Base-by-base conservation (phyloP, 202 grass and related monocot species). In the Sporobolus alterniflorus region DNA sequence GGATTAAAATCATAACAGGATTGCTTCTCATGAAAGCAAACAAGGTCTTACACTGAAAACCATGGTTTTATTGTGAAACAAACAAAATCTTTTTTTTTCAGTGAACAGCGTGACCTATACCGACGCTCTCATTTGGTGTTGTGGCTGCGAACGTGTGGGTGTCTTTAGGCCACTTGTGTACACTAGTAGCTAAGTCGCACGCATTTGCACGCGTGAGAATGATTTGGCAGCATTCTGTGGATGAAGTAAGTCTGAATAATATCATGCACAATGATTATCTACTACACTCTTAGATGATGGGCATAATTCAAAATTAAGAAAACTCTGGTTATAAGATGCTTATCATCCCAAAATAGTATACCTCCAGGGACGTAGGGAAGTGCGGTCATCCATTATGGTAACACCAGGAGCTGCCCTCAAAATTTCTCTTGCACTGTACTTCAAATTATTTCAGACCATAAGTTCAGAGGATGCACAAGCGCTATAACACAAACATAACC, bases 381-480 rank as follows among this genome's bases (percentile, higher is more conserved):
- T 17, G 86, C 91, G 83, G 41, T 96, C 87, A 46, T 99, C 96
- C 62, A 89, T 75, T 89, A 99, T 92, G 26, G 84, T 75, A 64
- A 99, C 83, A 85, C 96, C 96, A 86, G 93, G 80, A 81, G 96
- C 91, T 80, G 82, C 82, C 71, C 86, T 87, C 76, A 99, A 87
- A 71, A 99, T 99, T 57, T 87, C 69, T 71, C 91, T 94, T 81
- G 96, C 96, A 67, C 85, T 96, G 56, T 89, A 89, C 96, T 99
- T 82, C 36, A 87, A 7, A 89, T 70, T 82, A 84, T 41, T 72
- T 24, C 85, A 22, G 42, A 34, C 79, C 72, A 80, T 55, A 78
- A 8, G 60, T 61, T 87, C 75, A 89, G 76, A 84, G 87, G 51
- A 28, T 60, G 13, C 44, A 75, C 28, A 69, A 42, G 74, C 10